Evolutionary conservation across 2,329 filamentous ascomycete genomes (phyloP), one percentile per base, ranked within the genome.

Genomic region (Mycosphaerelloides madeirae): DNA sequence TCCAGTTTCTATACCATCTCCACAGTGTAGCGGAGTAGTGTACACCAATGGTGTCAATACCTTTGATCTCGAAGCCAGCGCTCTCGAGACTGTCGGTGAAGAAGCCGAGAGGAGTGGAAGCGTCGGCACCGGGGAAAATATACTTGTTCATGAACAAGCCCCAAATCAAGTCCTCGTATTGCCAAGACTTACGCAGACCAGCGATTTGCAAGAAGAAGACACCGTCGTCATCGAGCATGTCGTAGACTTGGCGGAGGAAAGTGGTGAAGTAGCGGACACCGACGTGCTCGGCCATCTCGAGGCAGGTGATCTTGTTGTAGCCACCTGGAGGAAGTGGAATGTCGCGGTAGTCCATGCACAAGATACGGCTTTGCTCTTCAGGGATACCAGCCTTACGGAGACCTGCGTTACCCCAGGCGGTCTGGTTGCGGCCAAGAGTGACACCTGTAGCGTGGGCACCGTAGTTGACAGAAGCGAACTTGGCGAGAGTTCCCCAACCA

Each of bases 71-170:
- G 60, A 88, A 94, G 29, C 88, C 88, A 52, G 86, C 84, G 45
- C 79, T 83, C 74, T 98, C 93, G 15, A 96, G 79, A 64, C 81
- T 82, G 68, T 88, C 81, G 58, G 95, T 76, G 60, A 93, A 87
- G 70, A 84, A 93, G 57, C 87, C 88, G 38, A 98, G 81, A 40
- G 93, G 93, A 46, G 89, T 95, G 33, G 87, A 95, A 41, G 93
- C 93, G 65, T 97, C 93, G 40, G 93, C 93, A 65, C 93, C 93
- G 28, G 90, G 93, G 80, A 97, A 97, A 68, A 97, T 78, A 71
- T 97, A 95, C 76, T 95, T 96, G 83, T 97, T 97, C 89, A 97
- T 95, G 79, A 96, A 97, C 36, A 97, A 79, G 66, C 93, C 93
- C 93, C 93, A 97, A 68, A 91, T 86, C 40, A 96, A 79, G 72